Evolutionary conservation across 345 rosid species (phyloP).

Genomic region (Populus tremula): DNA sequence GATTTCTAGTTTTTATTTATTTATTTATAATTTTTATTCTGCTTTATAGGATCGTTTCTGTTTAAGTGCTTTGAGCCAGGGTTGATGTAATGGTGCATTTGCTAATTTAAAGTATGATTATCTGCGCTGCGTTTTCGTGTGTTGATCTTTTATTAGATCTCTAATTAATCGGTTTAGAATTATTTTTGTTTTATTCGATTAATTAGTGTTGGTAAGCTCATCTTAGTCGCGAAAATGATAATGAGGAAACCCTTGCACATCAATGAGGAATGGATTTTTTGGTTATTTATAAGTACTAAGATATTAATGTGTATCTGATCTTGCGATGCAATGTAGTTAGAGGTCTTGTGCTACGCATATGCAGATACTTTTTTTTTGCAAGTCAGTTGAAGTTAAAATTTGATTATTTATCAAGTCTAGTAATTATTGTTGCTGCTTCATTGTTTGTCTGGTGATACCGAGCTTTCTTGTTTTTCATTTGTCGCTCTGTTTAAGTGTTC

Average conservation of each 20-base stretch:
- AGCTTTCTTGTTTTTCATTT: background rate
- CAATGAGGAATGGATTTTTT: no score
- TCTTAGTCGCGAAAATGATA: background rate
- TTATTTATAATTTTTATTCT: no score
- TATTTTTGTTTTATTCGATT: background rate
- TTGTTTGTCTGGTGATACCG: background rate
- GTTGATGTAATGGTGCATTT: no score
- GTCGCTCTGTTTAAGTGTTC: background rate
- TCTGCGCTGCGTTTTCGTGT: background rate
- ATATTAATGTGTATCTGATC: background rate
- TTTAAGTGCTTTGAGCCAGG: no score
- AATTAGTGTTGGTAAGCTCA: background rate
- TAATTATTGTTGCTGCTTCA: background rate
- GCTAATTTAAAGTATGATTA: no score
- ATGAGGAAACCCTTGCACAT: no score
- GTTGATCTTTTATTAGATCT: background rate
- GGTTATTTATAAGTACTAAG: background rate
- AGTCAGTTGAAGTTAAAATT: background rate
- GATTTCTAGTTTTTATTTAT: no score
- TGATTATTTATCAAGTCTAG: background rate
- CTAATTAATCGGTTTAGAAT: background rate
- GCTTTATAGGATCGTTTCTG: no score
- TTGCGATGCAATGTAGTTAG: background rate
- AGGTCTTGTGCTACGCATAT: background rate
- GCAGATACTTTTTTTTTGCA: background rate